A percentile compares a stretch with the other conserved stretches of the same genome.
Evolutionary conservation across 306 rosid species (phyloP).

Genomic region (cucumber (Cucumis sativus)): DNA sequence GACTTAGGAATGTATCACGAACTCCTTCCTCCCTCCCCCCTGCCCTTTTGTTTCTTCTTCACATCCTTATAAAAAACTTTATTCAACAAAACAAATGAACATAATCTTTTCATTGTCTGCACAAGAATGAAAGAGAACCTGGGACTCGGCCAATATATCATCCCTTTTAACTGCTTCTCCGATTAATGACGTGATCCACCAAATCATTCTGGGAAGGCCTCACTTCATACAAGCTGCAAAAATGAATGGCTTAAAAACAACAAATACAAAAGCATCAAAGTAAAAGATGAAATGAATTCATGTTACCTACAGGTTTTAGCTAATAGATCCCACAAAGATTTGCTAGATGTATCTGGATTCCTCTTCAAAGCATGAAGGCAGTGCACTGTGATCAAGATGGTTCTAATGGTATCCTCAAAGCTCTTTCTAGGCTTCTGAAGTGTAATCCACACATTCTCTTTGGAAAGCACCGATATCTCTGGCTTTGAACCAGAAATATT

Average conservation of each 20-base stretch:
- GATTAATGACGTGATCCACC: slow-evolving; percentile 22
- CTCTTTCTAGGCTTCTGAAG: slow-evolving; percentile 77
- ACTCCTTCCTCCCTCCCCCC: neutral
- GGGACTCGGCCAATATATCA: slow-evolving; percentile 27
- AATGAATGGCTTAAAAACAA: neutral
- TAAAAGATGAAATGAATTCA: neutral
- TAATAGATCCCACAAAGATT: slow-evolving; percentile 59
- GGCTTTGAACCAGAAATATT: slow-evolving; percentile 45
- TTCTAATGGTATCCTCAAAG: slow-evolving; percentile 49
- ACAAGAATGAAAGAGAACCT: slow-evolving; percentile 43
- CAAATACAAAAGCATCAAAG: neutral
- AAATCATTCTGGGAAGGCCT: slow-evolving; percentile 38
- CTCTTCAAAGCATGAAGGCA: slow-evolving; percentile 41
- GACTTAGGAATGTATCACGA: neutral
- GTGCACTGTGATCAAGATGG: slow-evolving; percentile 46
- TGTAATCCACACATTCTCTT: slow-evolving; percentile 48
- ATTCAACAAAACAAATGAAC: neutral
- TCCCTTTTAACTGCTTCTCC: slow-evolving; percentile 29
- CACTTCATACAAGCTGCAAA: slow-evolving; percentile 42
- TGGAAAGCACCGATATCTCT: slow-evolving; percentile 55
- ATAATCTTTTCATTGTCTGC: neutral
- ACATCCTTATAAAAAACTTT: neutral
- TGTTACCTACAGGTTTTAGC: slow-evolving; percentile 53
- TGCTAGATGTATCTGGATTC: slow-evolving; percentile 46
- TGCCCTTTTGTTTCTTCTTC: neutral